These are phyloP conservation scores for Lactifluus volemus DNA, from an alignment of 768 basidiomycete genomes.

Conservation along the genomic window DNA sequence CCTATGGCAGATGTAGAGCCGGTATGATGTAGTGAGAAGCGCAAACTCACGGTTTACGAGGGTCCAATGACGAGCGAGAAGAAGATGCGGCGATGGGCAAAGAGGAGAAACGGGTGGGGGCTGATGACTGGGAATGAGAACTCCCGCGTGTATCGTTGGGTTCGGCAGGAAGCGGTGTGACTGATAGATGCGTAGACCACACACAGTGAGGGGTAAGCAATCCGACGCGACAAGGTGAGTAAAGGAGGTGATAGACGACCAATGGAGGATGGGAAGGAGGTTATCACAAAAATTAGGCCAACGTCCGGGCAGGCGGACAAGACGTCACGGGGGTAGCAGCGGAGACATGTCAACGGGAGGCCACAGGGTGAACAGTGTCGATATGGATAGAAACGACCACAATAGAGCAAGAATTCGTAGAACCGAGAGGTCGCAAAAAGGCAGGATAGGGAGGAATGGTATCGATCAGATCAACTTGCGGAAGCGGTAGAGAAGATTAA, in stretches of 20 bases:
- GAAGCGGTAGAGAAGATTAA: conserved; percentile 25
- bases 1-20: conserved; percentile 19
- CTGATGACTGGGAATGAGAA: conserved; percentile 28
- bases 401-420: not conserved
- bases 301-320: not conserved
- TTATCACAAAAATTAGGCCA: not conserved
- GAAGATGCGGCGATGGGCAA: conserved; percentile 35
- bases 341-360: not conserved
- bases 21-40: conserved; percentile 4
- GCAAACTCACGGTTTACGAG: conserved; percentile 50
- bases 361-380: not conserved
- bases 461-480: conserved; percentile 5
- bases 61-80: conserved; percentile 48
- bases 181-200: conserved; percentile 15
- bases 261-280: not conserved
- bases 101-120: conserved; percentile 38
- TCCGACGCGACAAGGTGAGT: not conserved
- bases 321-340: not conserved
- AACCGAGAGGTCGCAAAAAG: conserved; percentile 8
- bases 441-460: conserved; percentile 15
- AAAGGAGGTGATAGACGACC: not conserved
- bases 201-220: too few relatives aligned
- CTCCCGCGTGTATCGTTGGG: conserved; percentile 22
- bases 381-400: not conserved
- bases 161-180: conserved; percentile 45